Percentiles rank a stretch among this genome's conserved stretches.
Evolutionary conservation across 345 rosid species (phyloP).

Genomic region (Isatis tinctoria): DNA sequence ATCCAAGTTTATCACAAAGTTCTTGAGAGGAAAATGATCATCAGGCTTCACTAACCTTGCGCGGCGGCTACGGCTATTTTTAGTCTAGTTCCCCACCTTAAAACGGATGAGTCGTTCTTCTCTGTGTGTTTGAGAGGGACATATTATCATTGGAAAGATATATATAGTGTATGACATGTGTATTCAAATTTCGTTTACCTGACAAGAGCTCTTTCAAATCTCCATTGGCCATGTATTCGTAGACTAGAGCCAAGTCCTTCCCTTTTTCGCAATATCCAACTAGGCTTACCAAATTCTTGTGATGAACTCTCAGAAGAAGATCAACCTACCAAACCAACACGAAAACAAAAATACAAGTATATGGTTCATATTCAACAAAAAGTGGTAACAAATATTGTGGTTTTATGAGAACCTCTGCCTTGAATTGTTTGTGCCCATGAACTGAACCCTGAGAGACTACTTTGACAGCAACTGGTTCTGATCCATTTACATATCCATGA

Average conservation of each 20-base stretch:
- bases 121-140: background rate
- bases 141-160: background rate
- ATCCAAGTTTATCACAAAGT: background rate
- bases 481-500: constrained; percentile 1
- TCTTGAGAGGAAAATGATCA: background rate
- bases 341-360: background rate
- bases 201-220: constrained; percentile 13
- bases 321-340: background rate
- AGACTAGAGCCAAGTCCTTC: constrained; percentile 38
- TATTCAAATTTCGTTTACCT: background rate
- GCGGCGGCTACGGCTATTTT: background rate
- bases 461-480: background rate
- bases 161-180: background rate
- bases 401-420: constrained; percentile 7
- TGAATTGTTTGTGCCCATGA: background rate
- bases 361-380: background rate
- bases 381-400: background rate
- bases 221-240: constrained; percentile 55
- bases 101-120: background rate
- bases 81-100: constrained; percentile 1
- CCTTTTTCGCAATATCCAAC: constrained; percentile 48
- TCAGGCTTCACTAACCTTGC: background rate
- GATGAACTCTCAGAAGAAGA: background rate
- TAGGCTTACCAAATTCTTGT: constrained; percentile 33
- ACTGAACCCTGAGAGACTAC: background rate